These are phyloP conservation scores for Fusarium chlamydosporum DNA, from an alignment of 2,329 filamentous ascomycete species.

Conservation along the genomic window DNA sequence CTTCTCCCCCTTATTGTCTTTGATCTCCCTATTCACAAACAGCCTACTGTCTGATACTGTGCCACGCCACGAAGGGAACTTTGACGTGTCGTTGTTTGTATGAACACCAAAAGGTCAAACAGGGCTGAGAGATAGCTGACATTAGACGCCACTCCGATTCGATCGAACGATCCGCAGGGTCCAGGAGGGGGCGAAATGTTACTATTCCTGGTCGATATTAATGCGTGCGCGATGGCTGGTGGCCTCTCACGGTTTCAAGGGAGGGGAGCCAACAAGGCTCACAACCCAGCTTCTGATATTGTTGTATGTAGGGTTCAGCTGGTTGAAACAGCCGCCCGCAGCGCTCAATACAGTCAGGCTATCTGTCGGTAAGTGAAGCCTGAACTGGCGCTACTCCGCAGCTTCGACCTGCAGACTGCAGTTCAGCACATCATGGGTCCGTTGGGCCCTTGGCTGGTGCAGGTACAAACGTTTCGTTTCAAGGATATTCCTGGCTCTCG, in stretches of 20 bases:
- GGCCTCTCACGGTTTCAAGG: not conserved
- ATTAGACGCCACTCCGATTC: slow-evolving; percentile 29
- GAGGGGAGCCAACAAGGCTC: slow-evolving; percentile 16
- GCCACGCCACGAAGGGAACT: slow-evolving; percentile 28
- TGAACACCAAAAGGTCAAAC: slow-evolving; percentile 11
- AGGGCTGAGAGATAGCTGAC: slow-evolving; percentile 30
- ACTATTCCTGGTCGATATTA: slow-evolving; percentile 7
- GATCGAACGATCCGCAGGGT: slow-evolving; percentile 33
- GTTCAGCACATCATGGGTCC: slow-evolving; percentile 32
- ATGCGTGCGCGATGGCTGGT: not conserved
- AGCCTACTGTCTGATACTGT: slow-evolving; percentile 7
- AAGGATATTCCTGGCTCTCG: slow-evolving; percentile 35
- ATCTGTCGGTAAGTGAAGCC: not conserved
- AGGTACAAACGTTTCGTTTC: slow-evolving; percentile 32
- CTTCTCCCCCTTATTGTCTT: not conserved
- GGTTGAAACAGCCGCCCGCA: slow-evolving; percentile 10
- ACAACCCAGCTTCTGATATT: not conserved
- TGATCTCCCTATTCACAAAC: not conserved
- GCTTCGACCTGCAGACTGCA: slow-evolving; percentile 26
- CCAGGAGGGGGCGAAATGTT: slow-evolving; percentile 18
- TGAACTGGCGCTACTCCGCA: not conserved
- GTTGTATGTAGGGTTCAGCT: not conserved
- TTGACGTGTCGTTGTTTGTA: slow-evolving; percentile 35
- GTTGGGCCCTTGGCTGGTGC: slow-evolving; percentile 26
- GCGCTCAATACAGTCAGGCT: not conserved